Base-by-base conservation (phyloP, 345 rosid genomes). In the Gossypium mustelinum region DNA sequence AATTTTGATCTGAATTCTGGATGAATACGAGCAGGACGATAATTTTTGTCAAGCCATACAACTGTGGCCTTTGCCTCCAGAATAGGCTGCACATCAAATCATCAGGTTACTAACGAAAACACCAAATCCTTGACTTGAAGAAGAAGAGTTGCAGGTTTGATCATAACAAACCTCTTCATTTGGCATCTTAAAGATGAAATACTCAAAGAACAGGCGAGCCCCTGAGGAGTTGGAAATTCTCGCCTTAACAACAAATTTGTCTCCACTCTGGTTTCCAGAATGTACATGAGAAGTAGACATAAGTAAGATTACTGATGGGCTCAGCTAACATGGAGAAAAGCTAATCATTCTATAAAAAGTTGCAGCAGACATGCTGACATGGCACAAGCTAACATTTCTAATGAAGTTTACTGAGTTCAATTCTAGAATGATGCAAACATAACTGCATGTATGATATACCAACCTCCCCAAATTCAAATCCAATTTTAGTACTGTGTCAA, bases 21-120 rank as follows among this genome's bases (percentile, higher is more conserved):
- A 48, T 97, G 97, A 44, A 94, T 84, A 39, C 97, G 92, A 71
- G 87, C 85, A 43, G 89, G 94, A 58, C 84, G 90, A 70, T 92
- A 88, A 62, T 85, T 88, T 78, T 84, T 88, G 84, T 90, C 94
- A 10, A 94, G 92, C 97, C 95, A 92, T 61, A 89, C 94, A 48
- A 81, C 94, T 0, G 81, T 82, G 61, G 84, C 97, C 86, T 89
- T 89, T 24, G 97, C 97, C 79, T 90, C 92, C 83, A 94, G 75
- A 62, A 90, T 78, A 58, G 89, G 87, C 93, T 88, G 87, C 68
- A 68, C 9, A 71, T 60, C 4, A 68, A 17, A 44, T 2, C 51
- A 68, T 68, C 4, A 44, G 59, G 60, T 44, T 17, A 51, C 43
- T 24, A 8, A 82, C 72, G 34, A 62, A 64, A 47, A 25, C n/a